Base-by-base conservation (phyloP, 2,329 filamentous ascomycete genomes). In the Clarireedia monteithiana region DNA sequence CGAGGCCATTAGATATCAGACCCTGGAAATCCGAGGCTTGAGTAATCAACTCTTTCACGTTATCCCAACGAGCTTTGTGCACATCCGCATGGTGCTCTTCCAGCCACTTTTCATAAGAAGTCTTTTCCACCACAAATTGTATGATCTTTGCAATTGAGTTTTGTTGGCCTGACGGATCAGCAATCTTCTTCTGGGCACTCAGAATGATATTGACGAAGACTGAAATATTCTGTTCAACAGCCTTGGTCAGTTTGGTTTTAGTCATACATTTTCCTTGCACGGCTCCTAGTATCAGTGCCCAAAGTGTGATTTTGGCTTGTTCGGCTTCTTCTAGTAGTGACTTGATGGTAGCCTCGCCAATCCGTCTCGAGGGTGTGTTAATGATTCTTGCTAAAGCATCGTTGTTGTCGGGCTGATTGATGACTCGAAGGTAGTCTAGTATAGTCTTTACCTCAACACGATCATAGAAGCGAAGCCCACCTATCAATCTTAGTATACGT, bases 381-480 rank as follows among this genome's bases (percentile, higher is more conserved):
- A 97, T 84, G 56, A 96, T 84, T 34, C 90, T 82, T 4, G 86
- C 81, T 0, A 97, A 73, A 0, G 90, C 89, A 67, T 96, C 91
- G 63, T 91, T 95, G 68, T 95, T 91, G 47, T 88, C 80, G 1
- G 91, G 89, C 60, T 95, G 87, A 65, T 89, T 83, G 34, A 96
- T 83, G 3, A 95, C 86, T 34, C 91, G 82, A 14, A 97, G 76
- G 68, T 99, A 97, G 68, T 96, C 91, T 4, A 97, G 72, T 0
- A 97, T 69, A 6, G 90, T 78, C 69, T 94, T 95, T 67, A 97
- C 86, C 69, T 99, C 92, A 3, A 83, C 80, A 51, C 94, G 84
- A 63, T 99, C 94, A 66, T 95, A 97, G 69, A 99, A 99, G 57
- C 89, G 88, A 60, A 84, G 82, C 2, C 94, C 92, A 39, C 82